These are phyloP conservation scores for Pseudocercospora cruenta DNA, from an alignment of 2,329 filamentous ascomycete species.

Conservation along the genomic window DNA sequence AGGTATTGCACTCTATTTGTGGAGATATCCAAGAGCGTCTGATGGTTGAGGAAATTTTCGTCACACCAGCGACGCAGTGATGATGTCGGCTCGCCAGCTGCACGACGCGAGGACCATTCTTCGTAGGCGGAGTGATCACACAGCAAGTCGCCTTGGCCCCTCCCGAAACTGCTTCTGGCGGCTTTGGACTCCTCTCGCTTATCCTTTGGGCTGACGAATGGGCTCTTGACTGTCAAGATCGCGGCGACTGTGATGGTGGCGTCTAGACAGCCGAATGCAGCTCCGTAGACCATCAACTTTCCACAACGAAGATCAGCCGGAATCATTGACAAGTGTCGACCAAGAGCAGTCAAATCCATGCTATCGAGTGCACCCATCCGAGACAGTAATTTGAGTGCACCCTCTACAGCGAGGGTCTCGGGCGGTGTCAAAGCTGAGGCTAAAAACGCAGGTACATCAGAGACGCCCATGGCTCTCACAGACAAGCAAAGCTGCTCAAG, in stretches of 20 bases:
- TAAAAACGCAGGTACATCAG: slow-evolving; percentile 79
- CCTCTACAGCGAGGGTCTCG: slow-evolving; percentile 80
- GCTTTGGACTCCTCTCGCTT: slow-evolving; percentile 81
- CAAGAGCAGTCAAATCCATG: slow-evolving; percentile 84
- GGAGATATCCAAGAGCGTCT: slow-evolving; percentile 84
- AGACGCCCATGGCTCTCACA: slow-evolving; percentile 91
- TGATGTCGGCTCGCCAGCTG: slow-evolving; percentile 59
- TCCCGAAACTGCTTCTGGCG: slow-evolving; percentile 74
- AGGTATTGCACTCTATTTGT: slow-evolving; percentile 86
- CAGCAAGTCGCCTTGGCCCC: slow-evolving; percentile 79
- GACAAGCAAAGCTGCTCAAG: slow-evolving; percentile 93
- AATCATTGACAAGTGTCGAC: slow-evolving; percentile 90
- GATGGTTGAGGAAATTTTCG: slow-evolving; percentile 79
- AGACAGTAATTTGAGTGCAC: slow-evolving; percentile 75
- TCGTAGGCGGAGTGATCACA: slow-evolving; percentile 85
- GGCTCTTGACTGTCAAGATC: slow-evolving; percentile 85
- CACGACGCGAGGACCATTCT: slow-evolving; percentile 72
- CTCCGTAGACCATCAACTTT: slow-evolving; percentile 93
- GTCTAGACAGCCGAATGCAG: slow-evolving; percentile 90
- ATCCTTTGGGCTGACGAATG: slow-evolving; percentile 82
- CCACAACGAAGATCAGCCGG: slow-evolving; percentile 90
- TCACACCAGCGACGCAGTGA: slow-evolving; percentile 78
- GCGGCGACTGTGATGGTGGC: slow-evolving; percentile 86
- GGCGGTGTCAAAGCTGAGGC: slow-evolving; percentile 87
- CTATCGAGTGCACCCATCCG: slow-evolving; percentile 89